Evolutionary conservation across 2,329 filamentous ascomycete genomes (phyloP).

Genomic region (Xylariaceae sp.): DNA sequence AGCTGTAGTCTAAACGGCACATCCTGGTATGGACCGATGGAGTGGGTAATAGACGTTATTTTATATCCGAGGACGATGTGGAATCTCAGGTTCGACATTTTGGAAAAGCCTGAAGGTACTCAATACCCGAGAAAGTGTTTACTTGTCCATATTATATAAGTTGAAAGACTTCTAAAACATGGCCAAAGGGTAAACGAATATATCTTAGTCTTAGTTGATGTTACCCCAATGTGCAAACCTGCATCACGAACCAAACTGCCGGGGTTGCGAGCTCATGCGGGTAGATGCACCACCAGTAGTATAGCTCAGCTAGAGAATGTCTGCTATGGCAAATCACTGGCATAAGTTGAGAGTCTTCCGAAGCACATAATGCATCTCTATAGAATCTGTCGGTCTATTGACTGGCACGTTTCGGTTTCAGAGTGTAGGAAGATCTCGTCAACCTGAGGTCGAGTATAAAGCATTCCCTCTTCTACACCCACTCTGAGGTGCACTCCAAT

Average conservation of each 20-base stretch:
- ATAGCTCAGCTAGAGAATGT: no score
- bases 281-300: no score
- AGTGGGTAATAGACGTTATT: background rate
- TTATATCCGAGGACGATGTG: background rate
- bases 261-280: background rate
- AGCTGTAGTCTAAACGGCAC: conserved; percentile 14
- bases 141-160: background rate
- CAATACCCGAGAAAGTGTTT: background rate
- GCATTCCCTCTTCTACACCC: background rate
- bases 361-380: no score
- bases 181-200: background rate
- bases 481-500: background rate
- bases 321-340: no score
- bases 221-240: no score
- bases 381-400: no score
- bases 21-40: background rate
- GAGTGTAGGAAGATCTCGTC: background rate
- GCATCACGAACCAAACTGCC: conserved; percentile 2
- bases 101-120: background rate
- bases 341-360: no score
- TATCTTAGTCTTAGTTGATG: no score
- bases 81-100: background rate
- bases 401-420: background rate
- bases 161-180: background rate
- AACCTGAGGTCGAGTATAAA: background rate